Evolutionary conservation across 345 rosid species (phyloP).

Genomic region (Gossypioides kirkii): DNA sequence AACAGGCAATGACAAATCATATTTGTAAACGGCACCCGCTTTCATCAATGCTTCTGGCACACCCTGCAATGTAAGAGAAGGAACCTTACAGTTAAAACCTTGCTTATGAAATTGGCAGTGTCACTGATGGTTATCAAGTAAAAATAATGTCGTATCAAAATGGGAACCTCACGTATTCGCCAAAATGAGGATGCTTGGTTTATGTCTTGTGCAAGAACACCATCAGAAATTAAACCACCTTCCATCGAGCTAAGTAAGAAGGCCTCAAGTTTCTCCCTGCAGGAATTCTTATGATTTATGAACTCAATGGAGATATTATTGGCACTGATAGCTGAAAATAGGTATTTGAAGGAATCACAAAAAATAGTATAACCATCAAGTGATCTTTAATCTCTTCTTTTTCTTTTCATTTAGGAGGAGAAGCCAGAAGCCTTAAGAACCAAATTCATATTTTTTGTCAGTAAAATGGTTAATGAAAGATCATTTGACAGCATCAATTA

Average conservation of each 20-base stretch:
- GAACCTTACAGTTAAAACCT: slow-evolving; percentile 6
- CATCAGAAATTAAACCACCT: slow-evolving; percentile 82
- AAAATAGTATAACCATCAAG: not conserved
- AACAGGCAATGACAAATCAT: slow-evolving; percentile 84
- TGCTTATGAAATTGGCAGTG: not conserved
- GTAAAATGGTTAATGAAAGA: slow-evolving; percentile 4
- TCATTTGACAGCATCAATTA: not conserved
- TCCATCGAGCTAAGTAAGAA: slow-evolving; percentile 73
- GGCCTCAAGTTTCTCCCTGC: slow-evolving; percentile 91
- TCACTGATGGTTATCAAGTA: not conserved
- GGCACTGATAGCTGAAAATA: not conserved
- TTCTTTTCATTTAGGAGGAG: not conserved
- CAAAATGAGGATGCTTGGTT: slow-evolving; percentile 89
- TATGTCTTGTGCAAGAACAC: slow-evolving; percentile 88
- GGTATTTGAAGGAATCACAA: not conserved
- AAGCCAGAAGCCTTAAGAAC: not conserved
- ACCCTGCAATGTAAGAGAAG: slow-evolving; percentile 44
- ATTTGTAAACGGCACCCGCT: slow-evolving; percentile 86
- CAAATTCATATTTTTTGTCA: not conserved
- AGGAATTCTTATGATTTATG: slow-evolving; percentile 16
- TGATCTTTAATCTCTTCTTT: not conserved
- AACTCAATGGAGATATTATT: not conserved
- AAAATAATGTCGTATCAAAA: slow-evolving; percentile 10
- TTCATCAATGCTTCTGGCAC: slow-evolving; percentile 79
- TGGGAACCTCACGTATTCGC: slow-evolving; percentile 81